Evolutionary conservation across 305 asterid genomes (phyloP).

Genomic region (Petunia hybrid): DNA sequence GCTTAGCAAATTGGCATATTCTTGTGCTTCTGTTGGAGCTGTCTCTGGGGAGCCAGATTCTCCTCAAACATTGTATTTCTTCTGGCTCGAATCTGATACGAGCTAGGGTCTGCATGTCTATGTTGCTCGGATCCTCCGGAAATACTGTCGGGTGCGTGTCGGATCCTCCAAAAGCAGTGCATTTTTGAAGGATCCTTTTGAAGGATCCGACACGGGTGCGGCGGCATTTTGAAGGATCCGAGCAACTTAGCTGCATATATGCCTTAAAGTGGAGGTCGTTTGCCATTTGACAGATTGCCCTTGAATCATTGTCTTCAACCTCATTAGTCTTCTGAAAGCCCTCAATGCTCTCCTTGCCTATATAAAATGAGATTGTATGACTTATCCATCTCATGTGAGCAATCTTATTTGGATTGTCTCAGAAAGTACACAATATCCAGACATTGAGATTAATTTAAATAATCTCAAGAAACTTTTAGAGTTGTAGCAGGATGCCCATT

Average conservation of each 20-base stretch:
- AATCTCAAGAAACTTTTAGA: neutral
- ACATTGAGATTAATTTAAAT: neutral
- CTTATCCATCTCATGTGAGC: neutral
- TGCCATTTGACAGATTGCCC: slow-evolving; percentile 81
- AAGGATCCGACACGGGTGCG: no score
- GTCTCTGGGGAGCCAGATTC: slow-evolving; percentile 69
- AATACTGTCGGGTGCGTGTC: no score
- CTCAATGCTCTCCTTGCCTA: slow-evolving; percentile 90
- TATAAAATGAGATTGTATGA: neutral
- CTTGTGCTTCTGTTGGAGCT: slow-evolving; percentile 72
- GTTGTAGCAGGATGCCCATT: neutral
- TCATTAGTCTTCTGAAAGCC: slow-evolving; percentile 81
- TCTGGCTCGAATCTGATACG: slow-evolving; percentile 72
- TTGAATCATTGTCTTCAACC: slow-evolving; percentile 76
- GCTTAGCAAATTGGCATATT: neutral
- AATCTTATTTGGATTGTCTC: no score
- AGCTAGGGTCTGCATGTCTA: slow-evolving; percentile 76
- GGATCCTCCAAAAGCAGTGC: no score
- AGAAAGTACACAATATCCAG: neutral
- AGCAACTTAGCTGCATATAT: no score
- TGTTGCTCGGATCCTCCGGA: no score
- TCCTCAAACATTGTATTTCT: slow-evolving; percentile 71
- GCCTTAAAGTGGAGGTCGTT: slow-evolving; percentile 62
- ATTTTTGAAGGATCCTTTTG: no score
- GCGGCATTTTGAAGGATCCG: no score